phyloP scores from a whole-genome alignment of 2,329 filamentous ascomycete genomes.

The Colletotrichum sp. region DNA sequence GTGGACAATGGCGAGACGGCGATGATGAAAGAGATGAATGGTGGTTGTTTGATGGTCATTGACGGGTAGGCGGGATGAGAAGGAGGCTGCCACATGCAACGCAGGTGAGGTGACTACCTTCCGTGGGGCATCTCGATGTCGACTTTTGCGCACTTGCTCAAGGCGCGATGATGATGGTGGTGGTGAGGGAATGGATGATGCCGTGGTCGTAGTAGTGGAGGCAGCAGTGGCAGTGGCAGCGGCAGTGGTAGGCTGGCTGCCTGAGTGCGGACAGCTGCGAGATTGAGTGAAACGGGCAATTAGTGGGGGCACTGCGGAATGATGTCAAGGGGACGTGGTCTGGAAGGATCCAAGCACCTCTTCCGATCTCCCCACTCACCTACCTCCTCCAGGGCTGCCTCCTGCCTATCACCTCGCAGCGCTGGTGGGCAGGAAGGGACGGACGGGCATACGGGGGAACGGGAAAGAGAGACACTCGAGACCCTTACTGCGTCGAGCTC shows the following conservation, averaged over 20 bases:
- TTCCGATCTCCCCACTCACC: background rate
- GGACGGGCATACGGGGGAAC: background rate
- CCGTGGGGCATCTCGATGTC: constrained; percentile 8
- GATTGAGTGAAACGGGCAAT: constrained; percentile 5
- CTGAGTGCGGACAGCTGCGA: background rate
- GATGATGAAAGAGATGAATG: background rate
- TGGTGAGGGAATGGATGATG: background rate
- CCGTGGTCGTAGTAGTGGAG: background rate
- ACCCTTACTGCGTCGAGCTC: constrained; percentile 10
- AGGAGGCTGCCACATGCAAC: background rate
- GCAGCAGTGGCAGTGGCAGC: background rate
- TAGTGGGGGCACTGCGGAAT: constrained; percentile 1
- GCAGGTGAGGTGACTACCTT: background rate
- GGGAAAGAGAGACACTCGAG: background rate
- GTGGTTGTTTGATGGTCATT: background rate
- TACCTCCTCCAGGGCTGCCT: background rate
- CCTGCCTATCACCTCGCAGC: background rate
- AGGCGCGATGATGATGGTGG: background rate
- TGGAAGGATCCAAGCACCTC: background rate
- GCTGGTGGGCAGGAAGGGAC: background rate
- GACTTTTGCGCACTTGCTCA: background rate
- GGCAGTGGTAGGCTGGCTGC: background rate
- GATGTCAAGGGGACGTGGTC: constrained; percentile 11
- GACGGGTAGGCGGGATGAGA: background rate
- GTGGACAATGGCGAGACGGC: background rate